Conservation (phyloP, 495 filamentous ascomycete genomes). For the Penicillium daleae region DNA sequence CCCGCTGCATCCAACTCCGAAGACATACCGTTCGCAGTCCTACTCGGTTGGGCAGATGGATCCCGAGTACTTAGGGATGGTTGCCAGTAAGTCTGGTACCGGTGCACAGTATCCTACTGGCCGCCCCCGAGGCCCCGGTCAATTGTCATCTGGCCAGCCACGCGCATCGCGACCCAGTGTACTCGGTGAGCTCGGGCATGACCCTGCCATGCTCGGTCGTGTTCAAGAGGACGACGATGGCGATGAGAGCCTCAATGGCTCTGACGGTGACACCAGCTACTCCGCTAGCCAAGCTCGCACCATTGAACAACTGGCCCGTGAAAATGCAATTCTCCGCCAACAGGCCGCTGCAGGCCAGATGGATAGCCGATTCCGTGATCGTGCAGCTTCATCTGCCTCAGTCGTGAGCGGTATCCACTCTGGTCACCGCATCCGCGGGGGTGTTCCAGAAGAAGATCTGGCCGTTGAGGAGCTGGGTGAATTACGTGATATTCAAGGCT, state of each 20-base stretch:
- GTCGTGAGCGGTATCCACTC: conserved; percentile 57
- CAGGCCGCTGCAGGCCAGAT: conserved; percentile 57
- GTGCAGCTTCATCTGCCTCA: conserved; percentile 57
- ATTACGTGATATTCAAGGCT: conserved; percentile 58
- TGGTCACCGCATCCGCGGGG: conserved; percentile 63
- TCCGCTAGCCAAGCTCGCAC: conserved; percentile 64
- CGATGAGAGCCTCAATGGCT: conserved; percentile 69
- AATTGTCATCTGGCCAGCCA: conserved; percentile 73
- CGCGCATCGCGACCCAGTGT: conserved; percentile 85
- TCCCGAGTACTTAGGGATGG: conserved; percentile 56
- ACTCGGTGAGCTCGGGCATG: conserved; percentile 76
- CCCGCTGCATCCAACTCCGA: conserved; percentile 86
- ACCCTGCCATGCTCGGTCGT: conserved; percentile 71
- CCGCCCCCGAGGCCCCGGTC: conserved; percentile 55
- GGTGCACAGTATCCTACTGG: conserved; percentile 39
- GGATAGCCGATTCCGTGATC: conserved; percentile 65
- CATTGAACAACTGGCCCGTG: conserved; percentile 72
- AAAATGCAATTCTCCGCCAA: conserved; percentile 74
- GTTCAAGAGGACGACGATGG: conserved; percentile 85
- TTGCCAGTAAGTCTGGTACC: conserved; percentile 48
- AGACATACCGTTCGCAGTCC: conserved; percentile 93
- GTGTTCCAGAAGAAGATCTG: conserved; percentile 71
- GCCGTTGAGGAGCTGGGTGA: conserved; percentile 74
- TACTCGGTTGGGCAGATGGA: conserved; percentile 95
- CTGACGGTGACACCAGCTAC: conserved; percentile 62